phyloP scores from a whole-genome alignment of 1,139 yeast species.

The Candida anutae region DNA sequence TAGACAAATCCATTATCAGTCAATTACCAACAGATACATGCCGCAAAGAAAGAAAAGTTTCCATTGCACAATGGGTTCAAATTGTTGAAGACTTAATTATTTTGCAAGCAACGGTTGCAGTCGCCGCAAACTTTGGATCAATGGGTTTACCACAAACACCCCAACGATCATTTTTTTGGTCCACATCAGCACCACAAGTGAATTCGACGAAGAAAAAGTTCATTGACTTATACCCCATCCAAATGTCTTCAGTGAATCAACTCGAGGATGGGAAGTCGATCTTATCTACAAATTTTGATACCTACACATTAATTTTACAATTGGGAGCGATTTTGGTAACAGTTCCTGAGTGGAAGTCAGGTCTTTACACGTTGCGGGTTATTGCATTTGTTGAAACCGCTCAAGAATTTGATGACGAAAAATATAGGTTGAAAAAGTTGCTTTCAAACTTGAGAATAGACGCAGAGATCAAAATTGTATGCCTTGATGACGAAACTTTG shows the following conservation, averaged over 20 bases:
- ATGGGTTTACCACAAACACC: conserved; percentile 46
- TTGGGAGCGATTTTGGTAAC: conserved; percentile 87
- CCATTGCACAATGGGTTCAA: conserved; percentile 83
- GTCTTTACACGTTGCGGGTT: conserved; percentile 63
- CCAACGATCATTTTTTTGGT: conserved; percentile 12
- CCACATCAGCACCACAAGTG: conserved; percentile 4
- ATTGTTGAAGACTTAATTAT: conserved; percentile 84
- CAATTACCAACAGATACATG: conserved; percentile 76
- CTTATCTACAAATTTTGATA: conserved; percentile 83
- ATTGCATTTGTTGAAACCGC: conserved; percentile 81
- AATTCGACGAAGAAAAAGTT: conserved; percentile 28
- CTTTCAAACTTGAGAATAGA: conserved; percentile 74
- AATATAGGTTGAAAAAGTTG: conserved; percentile 48
- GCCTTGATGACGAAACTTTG: conserved; percentile 55
- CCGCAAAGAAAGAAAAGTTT: conserved; percentile 60
- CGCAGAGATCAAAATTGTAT: conserved; percentile 66
- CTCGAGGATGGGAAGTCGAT: conserved; percentile 62
- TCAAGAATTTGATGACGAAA: conserved; percentile 66
- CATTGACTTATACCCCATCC: conserved; percentile 91
- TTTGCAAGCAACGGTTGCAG: conserved; percentile 89
- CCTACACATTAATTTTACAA: conserved; percentile 86
- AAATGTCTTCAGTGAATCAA: conserved; percentile 78
- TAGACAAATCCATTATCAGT: conserved; percentile 9
- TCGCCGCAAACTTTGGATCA: conserved; percentile 76
- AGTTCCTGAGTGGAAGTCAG: conserved; percentile 85